Percentiles rank a stretch among this genome's conserved stretches.
Conservation (phyloP, 345 rosid genomes). For the Brassica carinata region DNA sequence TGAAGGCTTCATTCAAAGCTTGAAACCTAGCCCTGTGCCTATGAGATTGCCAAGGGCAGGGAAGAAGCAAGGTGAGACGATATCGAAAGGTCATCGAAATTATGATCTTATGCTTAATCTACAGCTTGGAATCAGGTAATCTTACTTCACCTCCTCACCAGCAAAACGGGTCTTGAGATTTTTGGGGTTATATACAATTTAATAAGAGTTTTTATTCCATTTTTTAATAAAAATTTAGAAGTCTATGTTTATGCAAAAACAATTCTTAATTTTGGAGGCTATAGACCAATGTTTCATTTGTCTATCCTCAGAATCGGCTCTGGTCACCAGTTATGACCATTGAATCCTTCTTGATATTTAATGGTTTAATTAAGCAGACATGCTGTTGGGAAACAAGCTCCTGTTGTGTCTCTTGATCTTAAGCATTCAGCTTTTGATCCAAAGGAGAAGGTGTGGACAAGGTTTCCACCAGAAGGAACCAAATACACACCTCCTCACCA, state of each 20-base stretch:
- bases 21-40: slow-evolving; percentile 42
- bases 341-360: background rate
- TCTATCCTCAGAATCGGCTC: no score
- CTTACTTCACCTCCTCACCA: slow-evolving; percentile 2
- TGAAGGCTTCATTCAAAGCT: slow-evolving; percentile 42
- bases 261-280: no score
- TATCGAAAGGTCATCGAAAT: slow-evolving; percentile 82
- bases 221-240: no score
- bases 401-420: slow-evolving; percentile 68
- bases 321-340: background rate
- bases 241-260: no score
- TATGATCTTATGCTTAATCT: slow-evolving; percentile 96
- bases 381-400: slow-evolving; percentile 86
- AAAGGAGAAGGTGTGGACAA: slow-evolving; percentile 92
- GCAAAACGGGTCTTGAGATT: no score
- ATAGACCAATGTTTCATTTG: no score
- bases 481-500: slow-evolving; percentile 93
- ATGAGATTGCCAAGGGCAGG: slow-evolving; percentile 62
- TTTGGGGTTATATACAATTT: no score
- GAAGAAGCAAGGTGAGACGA: slow-evolving; percentile 86
- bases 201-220: no score
- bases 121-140: slow-evolving; percentile 68
- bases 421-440: slow-evolving; percentile 93
- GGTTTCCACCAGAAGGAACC: slow-evolving; percentile 88
- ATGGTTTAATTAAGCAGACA: slow-evolving; percentile 48